phyloP scores from a whole-genome alignment of 306 rosid species.

The Cotoneaster glaucophyllus region DNA sequence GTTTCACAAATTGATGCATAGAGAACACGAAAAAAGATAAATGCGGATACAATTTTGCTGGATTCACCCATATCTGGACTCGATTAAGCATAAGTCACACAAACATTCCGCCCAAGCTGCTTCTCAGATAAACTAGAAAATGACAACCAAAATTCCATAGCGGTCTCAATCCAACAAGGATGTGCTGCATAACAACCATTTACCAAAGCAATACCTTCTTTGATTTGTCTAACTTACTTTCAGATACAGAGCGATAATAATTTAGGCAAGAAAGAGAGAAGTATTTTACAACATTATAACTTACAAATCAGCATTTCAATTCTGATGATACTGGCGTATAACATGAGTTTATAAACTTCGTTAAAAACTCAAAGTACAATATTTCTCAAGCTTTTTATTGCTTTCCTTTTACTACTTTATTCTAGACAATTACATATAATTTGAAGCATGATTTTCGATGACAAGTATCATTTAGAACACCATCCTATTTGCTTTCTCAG shows the following conservation, averaged over 20 bases:
- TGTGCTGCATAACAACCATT: not conserved
- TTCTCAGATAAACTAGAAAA: not conserved
- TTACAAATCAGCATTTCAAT: not conserved
- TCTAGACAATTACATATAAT: not conserved
- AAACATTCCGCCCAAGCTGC: not conserved
- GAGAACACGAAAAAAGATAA: not conserved
- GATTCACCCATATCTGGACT: not conserved
- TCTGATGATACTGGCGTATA: not conserved
- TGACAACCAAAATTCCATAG: not conserved
- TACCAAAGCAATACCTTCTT: not conserved
- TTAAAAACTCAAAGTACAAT: not conserved
- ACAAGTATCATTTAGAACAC: not conserved
- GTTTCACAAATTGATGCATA: conserved; percentile 1
- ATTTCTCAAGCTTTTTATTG: not conserved
- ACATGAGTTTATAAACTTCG: not conserved
- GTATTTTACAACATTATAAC: not conserved
- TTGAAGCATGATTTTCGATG: not conserved
- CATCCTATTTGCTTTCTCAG: not conserved
- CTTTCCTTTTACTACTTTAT: not conserved
- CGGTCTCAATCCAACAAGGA: not conserved
- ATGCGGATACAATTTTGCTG: not conserved
- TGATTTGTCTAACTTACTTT: not conserved
- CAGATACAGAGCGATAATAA: not conserved
- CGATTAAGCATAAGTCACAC: not conserved
- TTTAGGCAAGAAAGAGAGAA: not conserved